phyloP scores from a whole-genome alignment of 108 stramenopile genomes.

The Nannochloropsis granulata region DNA sequence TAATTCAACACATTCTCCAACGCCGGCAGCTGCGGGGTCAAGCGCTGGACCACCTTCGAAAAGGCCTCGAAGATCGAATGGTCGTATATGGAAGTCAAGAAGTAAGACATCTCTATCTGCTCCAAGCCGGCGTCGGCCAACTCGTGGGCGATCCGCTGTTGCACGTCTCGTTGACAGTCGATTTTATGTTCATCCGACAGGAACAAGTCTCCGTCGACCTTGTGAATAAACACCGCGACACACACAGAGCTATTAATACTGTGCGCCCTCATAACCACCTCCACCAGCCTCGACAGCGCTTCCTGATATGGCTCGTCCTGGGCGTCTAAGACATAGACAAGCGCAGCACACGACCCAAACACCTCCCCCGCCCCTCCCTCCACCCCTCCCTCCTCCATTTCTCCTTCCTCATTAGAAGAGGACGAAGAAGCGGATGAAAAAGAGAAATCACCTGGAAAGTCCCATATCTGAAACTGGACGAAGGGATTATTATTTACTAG shows the following conservation, averaged over 20 bases:
- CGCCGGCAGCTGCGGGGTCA: conserved; percentile 81
- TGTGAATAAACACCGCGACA: conserved; percentile 96
- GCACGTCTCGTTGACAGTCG: conserved; percentile 81
- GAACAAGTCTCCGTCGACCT: conserved; percentile 97
- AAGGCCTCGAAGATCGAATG: conserved; percentile 92
- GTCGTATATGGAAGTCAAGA: conserved; percentile 90
- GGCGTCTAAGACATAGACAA: conserved; percentile 45
- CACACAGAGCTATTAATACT: conserved; percentile 65
- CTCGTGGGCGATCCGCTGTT: conserved; percentile 35
- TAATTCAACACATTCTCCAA: conserved; percentile 85
- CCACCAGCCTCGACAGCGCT: conserved; percentile 48
- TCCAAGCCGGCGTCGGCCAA: conserved; percentile 38
- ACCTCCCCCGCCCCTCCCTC: neutral
- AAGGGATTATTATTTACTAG: conserved; percentile 54
- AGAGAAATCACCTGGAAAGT: conserved; percentile 83
- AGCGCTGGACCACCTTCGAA: conserved; percentile 46
- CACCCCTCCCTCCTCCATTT: neutral
- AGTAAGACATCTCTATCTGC: conserved; percentile 50
- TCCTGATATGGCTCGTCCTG: conserved; percentile 43
- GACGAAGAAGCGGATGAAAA: neutral
- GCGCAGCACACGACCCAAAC: conserved; percentile 24
- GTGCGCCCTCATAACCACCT: conserved; percentile 63
- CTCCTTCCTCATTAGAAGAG: neutral
- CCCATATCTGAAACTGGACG: conserved; percentile 90
- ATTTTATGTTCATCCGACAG: conserved; percentile 88